Base-by-base conservation (phyloP, 2,329 filamentous ascomycete genomes). In the Epichloe sp. region DNA sequence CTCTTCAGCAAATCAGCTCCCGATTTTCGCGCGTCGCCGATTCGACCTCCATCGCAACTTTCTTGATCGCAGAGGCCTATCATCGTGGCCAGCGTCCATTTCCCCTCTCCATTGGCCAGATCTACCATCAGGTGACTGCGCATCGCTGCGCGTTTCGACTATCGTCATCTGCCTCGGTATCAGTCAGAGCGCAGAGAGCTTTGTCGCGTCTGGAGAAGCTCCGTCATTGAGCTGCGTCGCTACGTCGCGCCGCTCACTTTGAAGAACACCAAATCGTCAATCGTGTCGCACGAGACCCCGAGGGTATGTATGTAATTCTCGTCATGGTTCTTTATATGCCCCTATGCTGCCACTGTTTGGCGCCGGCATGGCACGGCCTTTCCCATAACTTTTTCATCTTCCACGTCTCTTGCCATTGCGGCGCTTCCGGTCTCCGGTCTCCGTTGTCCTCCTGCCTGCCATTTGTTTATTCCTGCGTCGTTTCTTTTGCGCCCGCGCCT, bases 1-100 rank as follows among this genome's bases (percentile, higher is more conserved):
- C 52, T 36, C 14, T 42, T 47, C 63, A 69, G 66, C 74, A 77
- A 77, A 77, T 77, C 75, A 78, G 69, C 69, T 67, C 66, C 66
- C 66, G 54, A 40, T 48, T 64, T 63, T 62, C 51, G 58, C 60
- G 59, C 62, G 60, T 65, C 60, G 59, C 60, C 55, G 56, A 58
- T 53, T 65, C 59, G 59, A 59, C 61, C 54, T 58, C 56, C 58
- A 59, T 66, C 62, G 60, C 65, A 60, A 61, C 64, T 61, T 50
- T 65, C 64, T 65, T 69, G 59, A 69, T 65, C 63, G 62, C 60
- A 59, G 60, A 71, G 62, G 70, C 75, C 76, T 78, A 77, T 78
- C 74, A 77, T 63, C 65, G 65, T 69, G 67, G 61, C 62, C 61
- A 73, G 60, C 67, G 59, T 66, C 63, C 54, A 55, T 60, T 58